These are phyloP conservation scores for Chlamydomonas reinhardtii DNA, from an alignment of 163 green algal genomes.

Conservation along the genomic window DNA sequence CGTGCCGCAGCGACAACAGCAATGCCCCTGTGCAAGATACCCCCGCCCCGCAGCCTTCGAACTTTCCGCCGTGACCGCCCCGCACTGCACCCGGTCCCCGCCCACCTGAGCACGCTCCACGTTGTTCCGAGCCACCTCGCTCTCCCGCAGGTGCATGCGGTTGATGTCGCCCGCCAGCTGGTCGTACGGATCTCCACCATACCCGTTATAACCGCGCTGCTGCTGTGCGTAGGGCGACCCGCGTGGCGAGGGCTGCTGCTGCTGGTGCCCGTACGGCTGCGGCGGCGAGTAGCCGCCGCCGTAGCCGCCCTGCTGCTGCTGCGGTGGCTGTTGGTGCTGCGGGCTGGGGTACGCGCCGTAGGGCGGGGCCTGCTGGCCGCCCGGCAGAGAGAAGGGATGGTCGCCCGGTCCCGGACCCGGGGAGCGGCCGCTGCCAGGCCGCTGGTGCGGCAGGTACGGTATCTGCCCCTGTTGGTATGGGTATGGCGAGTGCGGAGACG, in stretches of 20 bases:
- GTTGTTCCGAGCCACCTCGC: constrained; percentile 26
- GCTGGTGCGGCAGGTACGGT: constrained; percentile 19
- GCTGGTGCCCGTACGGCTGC: background rate
- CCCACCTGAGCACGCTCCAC: constrained; percentile 32
- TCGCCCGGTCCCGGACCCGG: background rate
- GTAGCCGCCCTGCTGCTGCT: background rate
- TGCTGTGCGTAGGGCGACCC: constrained; percentile 18
- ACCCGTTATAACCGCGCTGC: background rate
- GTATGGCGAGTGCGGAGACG: constrained; percentile 1
- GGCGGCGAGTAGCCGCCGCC: background rate
- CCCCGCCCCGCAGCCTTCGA: no score
- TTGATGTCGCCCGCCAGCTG: constrained; percentile 54
- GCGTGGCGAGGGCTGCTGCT: background rate
- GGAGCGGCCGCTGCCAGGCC: background rate
- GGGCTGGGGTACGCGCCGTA: background rate
- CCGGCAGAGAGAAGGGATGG: constrained; percentile 29
- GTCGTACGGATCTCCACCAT: constrained; percentile 31
- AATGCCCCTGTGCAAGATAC: no score
- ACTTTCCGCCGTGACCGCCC: no score
- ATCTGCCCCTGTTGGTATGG: constrained; percentile 14
- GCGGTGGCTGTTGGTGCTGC: background rate
- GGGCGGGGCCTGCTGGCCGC: background rate
- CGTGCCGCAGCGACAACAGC: no score
- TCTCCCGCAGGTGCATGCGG: constrained; percentile 46
- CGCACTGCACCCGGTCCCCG: background rate